Percentiles rank a stretch among this genome's conserved stretches.
Conservation (phyloP, 106 monocot species). For the Dendrobium catenatum region DNA sequence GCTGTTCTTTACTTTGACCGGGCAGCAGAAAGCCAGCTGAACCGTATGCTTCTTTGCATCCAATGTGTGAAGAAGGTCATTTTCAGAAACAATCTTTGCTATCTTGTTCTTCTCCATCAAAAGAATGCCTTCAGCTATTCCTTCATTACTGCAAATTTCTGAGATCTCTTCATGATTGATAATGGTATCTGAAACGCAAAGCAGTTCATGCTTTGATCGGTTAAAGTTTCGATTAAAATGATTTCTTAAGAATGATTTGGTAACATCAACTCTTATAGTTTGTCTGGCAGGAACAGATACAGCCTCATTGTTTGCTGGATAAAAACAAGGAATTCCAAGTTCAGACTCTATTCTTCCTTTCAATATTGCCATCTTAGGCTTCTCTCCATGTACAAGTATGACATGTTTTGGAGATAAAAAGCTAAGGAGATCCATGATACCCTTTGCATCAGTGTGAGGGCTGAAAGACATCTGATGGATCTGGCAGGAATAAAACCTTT, state of each 20-base stretch:
- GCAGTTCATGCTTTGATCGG: too few species aligned
- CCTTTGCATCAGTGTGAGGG: constrained; percentile 95
- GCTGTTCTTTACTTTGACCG: constrained; percentile 16
- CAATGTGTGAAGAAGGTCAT: constrained; percentile 49
- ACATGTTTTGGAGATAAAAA: constrained; percentile 81
- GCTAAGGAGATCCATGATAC: constrained; percentile 90
- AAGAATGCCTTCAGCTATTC: constrained; percentile 56
- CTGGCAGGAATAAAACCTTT: constrained; percentile 17
- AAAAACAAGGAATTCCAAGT: constrained; percentile 60
- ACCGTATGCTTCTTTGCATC: constrained; percentile 37
- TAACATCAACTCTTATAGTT: constrained; percentile 41
- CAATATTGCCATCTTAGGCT: constrained; percentile 76
- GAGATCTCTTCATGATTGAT: constrained; percentile 3
- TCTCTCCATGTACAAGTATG: constrained; percentile 95
- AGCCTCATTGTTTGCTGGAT: constrained; percentile 81
- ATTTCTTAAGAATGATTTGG: constrained; percentile 47
- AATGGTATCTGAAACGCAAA: constrained; percentile 1
- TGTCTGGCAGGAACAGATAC: constrained; percentile 44
- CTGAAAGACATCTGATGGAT: constrained; percentile 97
- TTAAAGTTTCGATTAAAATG: constrained; percentile 5
- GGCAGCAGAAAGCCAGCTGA: constrained; percentile 39
- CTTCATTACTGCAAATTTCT: constrained; percentile 16
- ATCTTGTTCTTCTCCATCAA: constrained; percentile 75
- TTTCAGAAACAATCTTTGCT: constrained; percentile 46
- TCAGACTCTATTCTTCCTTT: constrained; percentile 78